Conservation (phyloP, 768 basidiomycete species). For the Peribolospora baueri region DNA sequence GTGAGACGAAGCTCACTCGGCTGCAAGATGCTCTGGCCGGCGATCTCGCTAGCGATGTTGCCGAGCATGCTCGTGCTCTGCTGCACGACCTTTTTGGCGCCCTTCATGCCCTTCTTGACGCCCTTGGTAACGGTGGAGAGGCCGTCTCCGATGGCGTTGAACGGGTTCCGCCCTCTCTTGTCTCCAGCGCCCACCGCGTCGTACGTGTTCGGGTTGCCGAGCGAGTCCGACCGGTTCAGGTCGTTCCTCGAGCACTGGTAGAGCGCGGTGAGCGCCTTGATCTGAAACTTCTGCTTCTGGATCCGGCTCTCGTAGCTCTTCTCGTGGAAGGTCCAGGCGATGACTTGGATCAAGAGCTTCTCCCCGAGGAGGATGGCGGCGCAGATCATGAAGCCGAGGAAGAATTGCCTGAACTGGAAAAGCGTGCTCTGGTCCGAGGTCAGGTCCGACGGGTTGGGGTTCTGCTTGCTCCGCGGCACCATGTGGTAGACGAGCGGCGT, state of each 20-base stretch:
- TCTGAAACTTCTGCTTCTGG: constrained; percentile 53
- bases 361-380: constrained; percentile 46
- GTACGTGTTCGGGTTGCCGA: constrained; percentile 21
- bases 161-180: constrained; percentile 28
- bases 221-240: constrained; percentile 41
- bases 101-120: constrained; percentile 21
- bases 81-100: constrained; percentile 34
- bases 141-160: constrained; percentile 40
- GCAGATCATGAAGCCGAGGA: constrained; percentile 50
- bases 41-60: constrained; percentile 38
- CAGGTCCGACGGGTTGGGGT: constrained; percentile 1
- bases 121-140: constrained; percentile 26
- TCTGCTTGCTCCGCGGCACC: constrained; percentile 16
- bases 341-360: constrained; percentile 60
- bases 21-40: constrained; percentile 42
- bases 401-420: constrained; percentile 34
- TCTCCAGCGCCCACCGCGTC: constrained; percentile 20
- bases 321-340: constrained; percentile 23
- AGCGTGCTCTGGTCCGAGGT: constrained; percentile 22
- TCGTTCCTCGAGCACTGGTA: constrained; percentile 50
- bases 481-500: constrained; percentile 34
- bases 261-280: constrained; percentile 42
- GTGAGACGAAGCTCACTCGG: constrained; percentile 29
- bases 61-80: constrained; percentile 54
- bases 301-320: constrained; percentile 40